phyloP scores from a whole-genome alignment of 306 rosid genomes.

The Aeschynomene evenia region DNA sequence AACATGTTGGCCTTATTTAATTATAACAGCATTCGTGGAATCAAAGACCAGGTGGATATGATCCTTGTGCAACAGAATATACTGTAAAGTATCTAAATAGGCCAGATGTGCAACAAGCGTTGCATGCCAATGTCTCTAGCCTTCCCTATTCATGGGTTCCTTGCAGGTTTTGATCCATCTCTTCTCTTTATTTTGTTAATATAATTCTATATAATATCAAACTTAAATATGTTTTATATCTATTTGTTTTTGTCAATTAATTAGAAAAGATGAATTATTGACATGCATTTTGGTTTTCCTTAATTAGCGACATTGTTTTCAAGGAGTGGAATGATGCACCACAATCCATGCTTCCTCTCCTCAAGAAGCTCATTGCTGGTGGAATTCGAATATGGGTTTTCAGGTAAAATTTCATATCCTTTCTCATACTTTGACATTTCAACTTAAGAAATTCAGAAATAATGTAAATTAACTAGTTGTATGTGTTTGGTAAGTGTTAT shows the following conservation, averaged over 20 bases:
- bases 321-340: conserved; percentile 64
- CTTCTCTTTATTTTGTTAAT: too few relatives aligned
- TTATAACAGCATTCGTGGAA: conserved; percentile 31
- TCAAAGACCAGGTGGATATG: conserved; percentile 42
- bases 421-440: too few relatives aligned
- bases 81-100: conserved; percentile 42
- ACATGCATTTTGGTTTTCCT: background rate
- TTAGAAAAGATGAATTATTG: background rate
- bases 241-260: too few relatives aligned
- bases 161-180: conserved; percentile 40
- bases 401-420: conserved; percentile 46
- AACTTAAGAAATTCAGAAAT: too few relatives aligned
- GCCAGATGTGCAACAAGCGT: conserved; percentile 52
- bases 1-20: background rate
- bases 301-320: conserved; percentile 53
- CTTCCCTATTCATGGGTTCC: conserved; percentile 55
- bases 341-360: conserved; percentile 59
- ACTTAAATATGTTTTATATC: background rate
- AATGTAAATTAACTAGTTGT: too few relatives aligned
- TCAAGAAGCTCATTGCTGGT: conserved; percentile 61
- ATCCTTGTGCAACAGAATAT: conserved; percentile 51
- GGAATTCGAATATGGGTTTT: conserved; percentile 83
- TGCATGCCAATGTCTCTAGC: conserved; percentile 54
- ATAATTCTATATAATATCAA: too few relatives aligned
- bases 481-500: too few relatives aligned